Percentiles rank a stretch among this genome's conserved stretches.
Evolutionary conservation across 1,139 yeast genomes (phyloP).

Genomic region (Pichia sp.): DNA sequence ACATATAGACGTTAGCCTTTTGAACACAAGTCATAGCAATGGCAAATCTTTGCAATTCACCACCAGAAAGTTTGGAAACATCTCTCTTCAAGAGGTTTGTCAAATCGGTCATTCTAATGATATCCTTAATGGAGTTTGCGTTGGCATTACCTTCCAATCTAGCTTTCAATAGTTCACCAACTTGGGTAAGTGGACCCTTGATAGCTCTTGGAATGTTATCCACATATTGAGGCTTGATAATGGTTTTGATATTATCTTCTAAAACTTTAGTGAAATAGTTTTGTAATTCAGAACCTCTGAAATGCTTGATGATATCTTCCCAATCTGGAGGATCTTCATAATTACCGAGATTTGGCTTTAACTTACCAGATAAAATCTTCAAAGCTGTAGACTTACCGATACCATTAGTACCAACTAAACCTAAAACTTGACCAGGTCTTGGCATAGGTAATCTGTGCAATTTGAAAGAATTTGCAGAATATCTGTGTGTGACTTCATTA

Average conservation of each 20-base stretch:
- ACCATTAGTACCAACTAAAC: slow-evolving; percentile 98
- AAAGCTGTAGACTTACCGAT: slow-evolving; percentile 98
- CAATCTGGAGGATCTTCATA: slow-evolving; percentile 96
- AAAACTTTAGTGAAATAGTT: slow-evolving; percentile 89
- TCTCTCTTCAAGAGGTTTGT: slow-evolving; percentile 73
- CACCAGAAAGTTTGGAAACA: slow-evolving; percentile 87
- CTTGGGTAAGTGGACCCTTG: slow-evolving; percentile 82
- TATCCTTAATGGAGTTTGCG: slow-evolving; percentile 44
- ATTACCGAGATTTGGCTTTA: slow-evolving; percentile 91
- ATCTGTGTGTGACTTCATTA: slow-evolving; percentile 88
- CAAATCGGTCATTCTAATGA: slow-evolving; percentile 67
- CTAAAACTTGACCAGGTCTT: slow-evolving; percentile 97
- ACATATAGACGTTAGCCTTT: slow-evolving; percentile 93
- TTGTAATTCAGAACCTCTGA: slow-evolving; percentile 96
- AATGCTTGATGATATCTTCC: slow-evolving; percentile 84
- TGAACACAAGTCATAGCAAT: slow-evolving; percentile 97
- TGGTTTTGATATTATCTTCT: slow-evolving; percentile 90
- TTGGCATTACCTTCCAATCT: slow-evolving; percentile 60
- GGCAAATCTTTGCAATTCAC: slow-evolving; percentile 97
- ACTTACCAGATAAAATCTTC: slow-evolving; percentile 96
- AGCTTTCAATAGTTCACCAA: slow-evolving; percentile 72
- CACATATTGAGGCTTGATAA: slow-evolving; percentile 96
- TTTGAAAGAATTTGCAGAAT: slow-evolving; percentile 96
- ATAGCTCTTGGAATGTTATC: slow-evolving; percentile 96
- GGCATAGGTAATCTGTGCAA: slow-evolving; percentile 96